Base-by-base conservation (phyloP, 2,329 filamentous ascomycete genomes). In the Microascus cirrosus region DNA sequence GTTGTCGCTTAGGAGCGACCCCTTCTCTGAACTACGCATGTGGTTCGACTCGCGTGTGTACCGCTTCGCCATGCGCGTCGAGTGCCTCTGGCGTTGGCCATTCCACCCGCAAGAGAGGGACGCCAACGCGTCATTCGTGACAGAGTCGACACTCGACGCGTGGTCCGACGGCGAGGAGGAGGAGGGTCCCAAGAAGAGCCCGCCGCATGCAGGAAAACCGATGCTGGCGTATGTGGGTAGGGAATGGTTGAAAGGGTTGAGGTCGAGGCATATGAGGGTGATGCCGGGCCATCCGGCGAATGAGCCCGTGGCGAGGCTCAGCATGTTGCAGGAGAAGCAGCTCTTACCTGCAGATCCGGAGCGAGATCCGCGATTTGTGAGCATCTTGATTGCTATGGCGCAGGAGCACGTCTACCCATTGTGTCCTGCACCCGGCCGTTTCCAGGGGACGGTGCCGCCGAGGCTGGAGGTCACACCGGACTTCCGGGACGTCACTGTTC, bases 381-480 rank as follows among this genome's bases (percentile, higher is more conserved):
- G 74, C 22, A 72, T 77, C 51, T 76, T 83, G 59, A 62, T 84
- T 13, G 76, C 77, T 53, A 79, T 84, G 76, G 81, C 81, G 8
- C 81, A 84, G 62, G 71, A 73, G 10, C 73, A 78, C 53, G 80
- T 79, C 59, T 82, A 83, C 63, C 60, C 59, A 52, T 62, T 22
- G 58, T 11, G 61, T 11, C 36, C 50, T 20, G 12, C 25, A 5
- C 67, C 65, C 18, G 60, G 3, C 61, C 57, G 5, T 59, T 61
- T 32, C 59, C 58, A 39, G 62, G 62, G 13, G 62, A 62, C 12
- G 61, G 62, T 48, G 62, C 63, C 36, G 8, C 56, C 53, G 4
- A 34, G 24, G 20, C 12, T 56, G 18, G 56, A 59, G 7, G 36
- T 50, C 15, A 56, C 55, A 10, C 65, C 73, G 8, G 61, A 69